phyloP scores from a whole-genome alignment of 176 grass and related monocot genomes.

The Elymus sibiricus region DNA sequence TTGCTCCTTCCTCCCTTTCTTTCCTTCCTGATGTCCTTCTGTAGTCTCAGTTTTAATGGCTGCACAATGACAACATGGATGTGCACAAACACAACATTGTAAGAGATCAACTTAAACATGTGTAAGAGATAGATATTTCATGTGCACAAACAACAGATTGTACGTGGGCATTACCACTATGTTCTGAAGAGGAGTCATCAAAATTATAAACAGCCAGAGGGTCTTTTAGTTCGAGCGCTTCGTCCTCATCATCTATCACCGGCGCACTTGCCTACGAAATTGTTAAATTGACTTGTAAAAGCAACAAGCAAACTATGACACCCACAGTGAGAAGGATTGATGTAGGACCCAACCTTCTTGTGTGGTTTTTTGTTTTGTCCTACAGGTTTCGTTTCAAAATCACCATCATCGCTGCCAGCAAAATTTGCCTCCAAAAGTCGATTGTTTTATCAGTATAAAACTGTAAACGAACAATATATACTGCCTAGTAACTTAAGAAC shows the following conservation, averaged over 20 bases:
- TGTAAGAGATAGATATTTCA: not conserved
- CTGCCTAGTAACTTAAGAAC: not conserved
- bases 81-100: too few relatives aligned
- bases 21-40: not conserved
- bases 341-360: not conserved
- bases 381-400: not conserved
- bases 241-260: conserved; percentile 37
- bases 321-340: not conserved
- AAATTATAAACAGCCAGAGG: conserved; percentile 42
- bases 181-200: conserved; percentile 24
- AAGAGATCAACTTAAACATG: not conserved
- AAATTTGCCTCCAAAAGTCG: conserved; percentile 26
- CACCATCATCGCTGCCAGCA: conserved; percentile 39
- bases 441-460: not conserved
- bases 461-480: not conserved
- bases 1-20: conserved; percentile 14
- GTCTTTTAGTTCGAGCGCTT: conserved; percentile 33
- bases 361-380: conserved; percentile 28
- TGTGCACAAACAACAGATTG: not conserved
- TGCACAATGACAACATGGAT: conserved; percentile 3
- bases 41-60: conserved; percentile 32
- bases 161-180: conserved; percentile 22
- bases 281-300: not conserved
- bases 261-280: conserved; percentile 27
- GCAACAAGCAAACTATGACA: not conserved